Evolutionary conservation across 2,329 filamentous ascomycete species (phyloP).

Genomic region (Pleurostoma richardsiae): DNA sequence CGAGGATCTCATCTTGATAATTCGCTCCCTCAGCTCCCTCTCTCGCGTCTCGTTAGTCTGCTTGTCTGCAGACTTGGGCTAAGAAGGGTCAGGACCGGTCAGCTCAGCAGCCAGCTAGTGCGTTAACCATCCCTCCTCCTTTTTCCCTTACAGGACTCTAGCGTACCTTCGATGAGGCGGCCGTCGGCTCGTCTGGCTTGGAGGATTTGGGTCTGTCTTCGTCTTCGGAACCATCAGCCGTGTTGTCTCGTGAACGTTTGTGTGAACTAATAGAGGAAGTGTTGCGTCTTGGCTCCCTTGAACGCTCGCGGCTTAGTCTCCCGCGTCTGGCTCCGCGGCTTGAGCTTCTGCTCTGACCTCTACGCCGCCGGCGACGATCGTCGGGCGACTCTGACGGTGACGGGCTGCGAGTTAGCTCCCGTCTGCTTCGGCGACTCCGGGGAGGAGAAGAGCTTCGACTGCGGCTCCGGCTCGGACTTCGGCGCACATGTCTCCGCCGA

Average conservation of each 20-base stretch:
- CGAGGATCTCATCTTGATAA: conserved; percentile 51
- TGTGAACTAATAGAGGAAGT: conserved; percentile 47
- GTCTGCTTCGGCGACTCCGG: conserved; percentile 6
- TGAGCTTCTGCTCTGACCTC: conserved; percentile 7
- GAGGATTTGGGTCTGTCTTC: conserved; percentile 33
- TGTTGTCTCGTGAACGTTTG: conserved; percentile 43
- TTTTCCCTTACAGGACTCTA: conserved; percentile 11
- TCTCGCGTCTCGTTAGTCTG: conserved; percentile 41
- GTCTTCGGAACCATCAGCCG: conserved; percentile 52
- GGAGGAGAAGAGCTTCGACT: conserved; percentile 15
- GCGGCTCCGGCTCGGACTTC: conserved; percentile 19
- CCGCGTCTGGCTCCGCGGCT: conserved; percentile 9
- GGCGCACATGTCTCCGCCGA: conserved; percentile 23
- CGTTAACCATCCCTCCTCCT: background rate
- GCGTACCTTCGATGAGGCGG: conserved; percentile 20
- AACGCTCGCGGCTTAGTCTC: background rate
- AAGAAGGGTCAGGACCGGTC: conserved; percentile 18
- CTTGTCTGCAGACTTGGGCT: conserved; percentile 29
- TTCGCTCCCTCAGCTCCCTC: conserved; percentile 45
- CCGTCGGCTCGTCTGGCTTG: conserved; percentile 19
- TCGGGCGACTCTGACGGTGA: conserved; percentile 8
- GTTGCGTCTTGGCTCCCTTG: conserved; percentile 35
- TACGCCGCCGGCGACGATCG: conserved; percentile 9
- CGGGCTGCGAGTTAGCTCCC: conserved; percentile 11
- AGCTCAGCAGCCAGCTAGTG: conserved; percentile 16